These are phyloP conservation scores for Bassia scoparia DNA, from an alignment of 148 eudicot species.

Conservation along the genomic window DNA sequence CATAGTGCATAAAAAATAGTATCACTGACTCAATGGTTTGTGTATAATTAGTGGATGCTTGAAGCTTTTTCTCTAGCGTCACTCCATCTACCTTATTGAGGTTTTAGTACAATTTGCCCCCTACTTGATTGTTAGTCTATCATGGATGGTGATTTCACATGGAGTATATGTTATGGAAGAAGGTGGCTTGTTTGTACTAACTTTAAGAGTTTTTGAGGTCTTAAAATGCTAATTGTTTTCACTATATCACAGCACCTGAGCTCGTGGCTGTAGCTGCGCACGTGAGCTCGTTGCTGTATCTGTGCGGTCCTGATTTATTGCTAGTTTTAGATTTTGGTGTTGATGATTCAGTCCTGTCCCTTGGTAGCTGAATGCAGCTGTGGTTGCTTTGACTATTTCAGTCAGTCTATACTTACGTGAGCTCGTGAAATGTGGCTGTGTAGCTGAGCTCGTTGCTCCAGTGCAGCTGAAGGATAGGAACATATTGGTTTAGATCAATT, in stretches of 20 bases:
- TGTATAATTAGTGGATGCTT: neutral
- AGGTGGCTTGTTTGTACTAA: neutral
- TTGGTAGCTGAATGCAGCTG: conserved; percentile 30
- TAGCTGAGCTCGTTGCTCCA: conserved; percentile 27
- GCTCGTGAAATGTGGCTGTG: conserved; percentile 39
- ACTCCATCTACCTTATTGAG: neutral
- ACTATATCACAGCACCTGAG: conserved; percentile 43
- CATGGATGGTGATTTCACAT: neutral
- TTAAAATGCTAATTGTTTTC: conserved; percentile 36
- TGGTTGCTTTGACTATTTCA: conserved; percentile 5
- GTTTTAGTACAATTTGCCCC: neutral
- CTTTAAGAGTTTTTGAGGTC: neutral
- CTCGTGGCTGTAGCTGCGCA: conserved; percentile 49
- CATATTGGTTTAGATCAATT: conserved; percentile 12
- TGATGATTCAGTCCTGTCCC: conserved; percentile 6
- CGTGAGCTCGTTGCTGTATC: conserved; percentile 41
- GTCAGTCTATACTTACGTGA: conserved; percentile 12
- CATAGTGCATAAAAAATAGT: neutral
- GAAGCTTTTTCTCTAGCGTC: neutral
- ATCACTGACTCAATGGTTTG: neutral
- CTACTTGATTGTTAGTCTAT: neutral
- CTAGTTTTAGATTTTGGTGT: conserved; percentile 24
- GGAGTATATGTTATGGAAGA: neutral
- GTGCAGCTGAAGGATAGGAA: conserved; percentile 17
- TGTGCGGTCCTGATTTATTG: conserved; percentile 21